These are phyloP conservation scores for Selaginella tamariscina DNA, from an alignment of 75 land plant species.

Conservation along the genomic window DNA sequence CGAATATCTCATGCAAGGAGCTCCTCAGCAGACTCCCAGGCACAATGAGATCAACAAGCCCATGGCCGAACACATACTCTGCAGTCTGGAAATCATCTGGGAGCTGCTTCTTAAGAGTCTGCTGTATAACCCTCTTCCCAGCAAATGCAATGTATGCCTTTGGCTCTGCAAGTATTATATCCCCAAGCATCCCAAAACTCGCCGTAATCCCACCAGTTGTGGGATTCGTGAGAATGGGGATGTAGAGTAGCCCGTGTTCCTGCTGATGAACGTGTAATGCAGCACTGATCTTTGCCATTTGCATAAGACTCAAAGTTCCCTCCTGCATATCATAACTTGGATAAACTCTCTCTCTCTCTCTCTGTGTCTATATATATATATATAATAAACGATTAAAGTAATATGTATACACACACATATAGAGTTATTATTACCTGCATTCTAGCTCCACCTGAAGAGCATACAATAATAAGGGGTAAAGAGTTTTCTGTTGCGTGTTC, in stretches of 20 bases:
- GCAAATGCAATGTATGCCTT: constrained; percentile 21
- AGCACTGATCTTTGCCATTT: constrained; percentile 23
- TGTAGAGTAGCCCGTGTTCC: constrained; percentile 15
- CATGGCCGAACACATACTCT: constrained; percentile 2
- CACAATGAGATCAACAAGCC: not conserved
- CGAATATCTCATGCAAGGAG: not conserved
- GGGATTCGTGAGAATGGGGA: constrained; percentile 17
- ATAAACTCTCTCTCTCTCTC: no score
- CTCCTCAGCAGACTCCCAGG: not conserved
- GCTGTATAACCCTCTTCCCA: constrained; percentile 15
- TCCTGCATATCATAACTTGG: no score
- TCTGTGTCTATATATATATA: no score
- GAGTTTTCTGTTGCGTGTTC: constrained; percentile 9
- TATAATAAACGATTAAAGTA: no score
- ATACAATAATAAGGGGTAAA: constrained; percentile 18
- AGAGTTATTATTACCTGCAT: no score
- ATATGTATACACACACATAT: no score
- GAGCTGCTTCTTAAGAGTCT: constrained; percentile 4
- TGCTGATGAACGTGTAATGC: constrained; percentile 16
- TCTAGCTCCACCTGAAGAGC: constrained; percentile 20
- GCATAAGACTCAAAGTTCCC: constrained; percentile 23
- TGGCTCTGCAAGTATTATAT: constrained; percentile 23
- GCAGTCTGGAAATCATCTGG: not conserved
- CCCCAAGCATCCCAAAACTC: constrained; percentile 24
- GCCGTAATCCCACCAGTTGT: constrained; percentile 23